Evolutionary conservation across 2,329 filamentous ascomycete species (phyloP).

Genomic region (Talaromyces marneffei): DNA sequence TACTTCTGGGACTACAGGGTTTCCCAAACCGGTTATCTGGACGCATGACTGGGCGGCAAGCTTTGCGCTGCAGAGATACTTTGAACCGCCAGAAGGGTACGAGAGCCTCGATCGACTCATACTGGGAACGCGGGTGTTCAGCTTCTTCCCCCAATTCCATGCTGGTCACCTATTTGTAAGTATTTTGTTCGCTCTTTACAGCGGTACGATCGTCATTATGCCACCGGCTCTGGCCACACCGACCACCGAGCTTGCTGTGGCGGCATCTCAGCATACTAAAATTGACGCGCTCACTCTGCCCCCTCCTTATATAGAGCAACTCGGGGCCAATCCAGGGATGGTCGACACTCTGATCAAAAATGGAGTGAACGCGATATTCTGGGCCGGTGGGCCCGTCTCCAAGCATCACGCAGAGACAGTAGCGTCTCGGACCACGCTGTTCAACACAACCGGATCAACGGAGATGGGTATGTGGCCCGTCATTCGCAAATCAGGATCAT

Average conservation of each 20-base stretch:
- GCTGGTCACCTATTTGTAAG: constrained; percentile 8
- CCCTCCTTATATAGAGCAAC: constrained; percentile 14
- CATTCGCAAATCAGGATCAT: constrained; percentile 6
- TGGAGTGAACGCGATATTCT: neutral
- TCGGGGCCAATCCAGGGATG: constrained; percentile 12
- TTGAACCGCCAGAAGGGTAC: constrained; percentile 13
- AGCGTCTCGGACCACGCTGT: neutral
- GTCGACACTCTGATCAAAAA: constrained; percentile 10
- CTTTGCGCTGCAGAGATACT: constrained; percentile 5
- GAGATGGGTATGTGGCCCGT: constrained; percentile 7
- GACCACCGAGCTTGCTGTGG: constrained; percentile 4
- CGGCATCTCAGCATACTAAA: constrained; percentile 11
- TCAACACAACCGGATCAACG: constrained; percentile 3
- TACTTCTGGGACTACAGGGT: constrained; percentile 12
- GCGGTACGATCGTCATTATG: constrained; percentile 12
- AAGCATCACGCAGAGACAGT: neutral
- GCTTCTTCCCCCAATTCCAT: constrained; percentile 16
- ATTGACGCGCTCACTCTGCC: constrained; percentile 9
- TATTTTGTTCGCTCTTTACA: constrained; percentile 11
- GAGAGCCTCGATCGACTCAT: constrained; percentile 7
- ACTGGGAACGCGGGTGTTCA: constrained; percentile 10
- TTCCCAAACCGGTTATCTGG: constrained; percentile 9
- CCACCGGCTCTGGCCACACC: constrained; percentile 9
- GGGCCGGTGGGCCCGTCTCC: neutral
- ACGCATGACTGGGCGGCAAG: constrained; percentile 17